Conservation (phyloP, 441 rosid species). For the Erodium trifolium region DNA sequence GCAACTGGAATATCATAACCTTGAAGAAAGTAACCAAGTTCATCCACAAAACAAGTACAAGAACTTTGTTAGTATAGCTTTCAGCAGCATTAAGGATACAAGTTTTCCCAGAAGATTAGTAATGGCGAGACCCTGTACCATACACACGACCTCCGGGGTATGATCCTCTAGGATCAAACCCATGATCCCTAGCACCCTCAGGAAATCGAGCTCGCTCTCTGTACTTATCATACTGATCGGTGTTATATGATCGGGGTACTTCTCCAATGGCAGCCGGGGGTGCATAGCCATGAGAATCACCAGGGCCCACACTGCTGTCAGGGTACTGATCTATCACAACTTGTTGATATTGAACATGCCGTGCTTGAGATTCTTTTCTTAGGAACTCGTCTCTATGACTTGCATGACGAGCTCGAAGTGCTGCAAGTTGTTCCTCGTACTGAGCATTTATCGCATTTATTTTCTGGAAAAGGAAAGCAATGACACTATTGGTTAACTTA, state of each 20-base stretch:
- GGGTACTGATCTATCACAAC: conserved; percentile 36
- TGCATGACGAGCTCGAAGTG: conserved; percentile 53
- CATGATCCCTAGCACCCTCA: conserved; percentile 48
- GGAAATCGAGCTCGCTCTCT: conserved; percentile 45
- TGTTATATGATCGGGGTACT: conserved; percentile 36
- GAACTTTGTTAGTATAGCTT: background rate
- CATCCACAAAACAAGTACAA: background rate
- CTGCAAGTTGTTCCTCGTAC: conserved; percentile 57
- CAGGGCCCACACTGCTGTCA: conserved; percentile 29
- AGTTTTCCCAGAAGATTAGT: conserved; percentile 24
- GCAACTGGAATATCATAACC: background rate
- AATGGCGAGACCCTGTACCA: conserved; percentile 44
- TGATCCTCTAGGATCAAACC: conserved; percentile 48
- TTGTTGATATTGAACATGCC: conserved; percentile 57
- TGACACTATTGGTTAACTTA: background rate
- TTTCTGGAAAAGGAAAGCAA: conserved; percentile 39
- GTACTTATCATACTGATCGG: conserved; percentile 43
- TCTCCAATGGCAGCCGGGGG: conserved; percentile 42
- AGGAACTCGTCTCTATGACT: conserved; percentile 61
- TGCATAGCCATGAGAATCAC: conserved; percentile 42
- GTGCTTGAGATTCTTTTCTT: conserved; percentile 47
- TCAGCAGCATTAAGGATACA: conserved; percentile 10
- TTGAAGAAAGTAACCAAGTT: background rate
- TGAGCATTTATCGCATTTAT: conserved; percentile 52
- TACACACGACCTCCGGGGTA: conserved; percentile 50